Evolutionary conservation across 2,329 filamentous ascomycete genomes (phyloP).

Genomic region (Sporothrix humicola): DNA sequence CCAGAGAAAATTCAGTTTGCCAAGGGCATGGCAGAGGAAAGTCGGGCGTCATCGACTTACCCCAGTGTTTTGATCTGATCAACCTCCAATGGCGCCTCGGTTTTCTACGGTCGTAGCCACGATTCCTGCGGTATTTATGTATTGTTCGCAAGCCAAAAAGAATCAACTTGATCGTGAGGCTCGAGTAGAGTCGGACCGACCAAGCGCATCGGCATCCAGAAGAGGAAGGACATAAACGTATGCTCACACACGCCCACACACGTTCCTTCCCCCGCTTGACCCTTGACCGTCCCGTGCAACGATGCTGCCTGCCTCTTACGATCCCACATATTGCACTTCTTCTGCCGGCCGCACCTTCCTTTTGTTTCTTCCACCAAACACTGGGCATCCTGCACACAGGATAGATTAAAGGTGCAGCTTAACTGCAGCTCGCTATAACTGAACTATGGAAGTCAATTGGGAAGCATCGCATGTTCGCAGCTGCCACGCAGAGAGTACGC

Average conservation of each 20-base stretch:
- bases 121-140: not conserved
- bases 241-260: not conserved
- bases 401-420: not conserved
- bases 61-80: not conserved
- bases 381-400: not conserved
- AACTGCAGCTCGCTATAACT: too few relatives aligned
- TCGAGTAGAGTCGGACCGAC: not conserved
- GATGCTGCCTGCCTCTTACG: not conserved
- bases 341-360: conserved; percentile 23
- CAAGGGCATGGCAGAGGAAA: not conserved
- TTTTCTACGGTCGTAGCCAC: not conserved
- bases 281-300: not conserved
- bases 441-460: not conserved
- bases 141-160: not conserved
- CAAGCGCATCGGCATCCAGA: not conserved
- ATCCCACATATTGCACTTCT: not conserved
- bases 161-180: not conserved
- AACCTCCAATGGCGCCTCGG: not conserved
- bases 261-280: conserved; percentile 17
- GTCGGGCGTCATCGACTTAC: not conserved
- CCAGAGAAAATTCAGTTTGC: not conserved
- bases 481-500: conserved; percentile 3
- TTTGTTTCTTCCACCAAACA: not conserved
- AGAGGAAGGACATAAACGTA: not conserved
- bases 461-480: conserved; percentile 11